Evolutionary conservation across 2,329 filamentous ascomycete genomes (phyloP), one percentile per base, ranked within the genome.

Genomic region (Fusarium lyarnte): DNA sequence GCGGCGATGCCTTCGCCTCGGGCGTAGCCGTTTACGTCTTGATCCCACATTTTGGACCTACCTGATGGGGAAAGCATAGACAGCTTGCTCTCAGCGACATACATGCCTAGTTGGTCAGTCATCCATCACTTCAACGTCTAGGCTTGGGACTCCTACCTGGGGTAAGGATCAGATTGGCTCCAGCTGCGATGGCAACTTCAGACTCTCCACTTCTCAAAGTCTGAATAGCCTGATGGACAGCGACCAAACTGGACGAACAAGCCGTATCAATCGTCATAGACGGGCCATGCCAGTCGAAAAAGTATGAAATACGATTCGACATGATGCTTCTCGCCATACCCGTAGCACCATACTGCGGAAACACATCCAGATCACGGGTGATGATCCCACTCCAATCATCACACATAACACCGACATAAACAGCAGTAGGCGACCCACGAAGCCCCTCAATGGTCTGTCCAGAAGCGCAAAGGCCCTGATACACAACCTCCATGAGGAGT

Each of bases 251-350:
- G 5, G 63, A 67, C 0, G 67, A 70, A 27, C 63, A 68, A 5
- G 67, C 67, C 2, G 67, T 67, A 27, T 67, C 52, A 7, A 70
- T 57, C 3, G 63, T 63, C 47, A 70, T 57, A 21, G 43, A 59
- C 0, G 65, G 60, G 1, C 65, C 65, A 13, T 65, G 47, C 52
- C 61, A 58, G 43, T 65, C 47, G 2, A 65, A 68, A 10, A 68
- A 64, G 38, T 64, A 68, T 0, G 60, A 65, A 11, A 68, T 41
- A 2, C 65, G 60, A 25, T 65, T 65, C 4, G 65, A 59, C 11
- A 68, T 38, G 1, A 81, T 72, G 29, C 21, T 69, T 6, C 47
- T 19, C 1, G 43, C 43, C 25, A 47, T 66, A 0, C 70, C 70
- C 0, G 63, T 63, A 0, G 58, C 63, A 8, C 46, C 45, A 14